These are phyloP conservation scores for Aspergillus fijiensis DNA, from an alignment of 2,329 filamentous ascomycete species.

Conservation along the genomic window DNA sequence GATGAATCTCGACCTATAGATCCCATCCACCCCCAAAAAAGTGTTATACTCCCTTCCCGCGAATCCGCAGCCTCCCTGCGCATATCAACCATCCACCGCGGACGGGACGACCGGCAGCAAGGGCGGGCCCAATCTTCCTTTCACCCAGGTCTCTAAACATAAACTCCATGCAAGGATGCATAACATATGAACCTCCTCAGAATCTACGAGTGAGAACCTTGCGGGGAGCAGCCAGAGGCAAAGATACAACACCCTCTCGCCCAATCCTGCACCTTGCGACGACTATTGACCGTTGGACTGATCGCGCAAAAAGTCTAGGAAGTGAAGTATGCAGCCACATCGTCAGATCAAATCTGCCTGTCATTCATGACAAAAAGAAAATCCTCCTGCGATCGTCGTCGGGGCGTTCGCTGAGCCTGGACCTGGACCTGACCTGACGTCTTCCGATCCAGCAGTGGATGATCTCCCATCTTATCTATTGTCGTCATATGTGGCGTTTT, in stretches of 20 bases:
- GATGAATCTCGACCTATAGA: neutral
- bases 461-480: neutral
- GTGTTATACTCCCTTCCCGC: neutral
- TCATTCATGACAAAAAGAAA: neutral
- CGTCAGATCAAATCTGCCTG: neutral
- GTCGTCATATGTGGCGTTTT: neutral
- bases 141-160: neutral
- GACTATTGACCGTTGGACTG: neutral
- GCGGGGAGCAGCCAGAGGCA: neutral
- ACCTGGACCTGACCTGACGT: neutral
- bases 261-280: neutral
- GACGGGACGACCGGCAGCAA: neutral
- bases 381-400: neutral
- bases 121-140: neutral
- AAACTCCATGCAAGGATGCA: neutral
- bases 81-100: neutral
- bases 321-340: neutral
- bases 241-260: neutral
- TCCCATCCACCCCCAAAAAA: neutral
- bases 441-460: neutral
- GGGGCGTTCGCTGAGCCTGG: neutral
- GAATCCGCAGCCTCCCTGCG: neutral
- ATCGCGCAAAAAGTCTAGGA: neutral
- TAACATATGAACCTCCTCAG: neutral
- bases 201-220: neutral